Base-by-base conservation (phyloP, 805 yeast species). In the Lipomyces lipofer region DNA sequence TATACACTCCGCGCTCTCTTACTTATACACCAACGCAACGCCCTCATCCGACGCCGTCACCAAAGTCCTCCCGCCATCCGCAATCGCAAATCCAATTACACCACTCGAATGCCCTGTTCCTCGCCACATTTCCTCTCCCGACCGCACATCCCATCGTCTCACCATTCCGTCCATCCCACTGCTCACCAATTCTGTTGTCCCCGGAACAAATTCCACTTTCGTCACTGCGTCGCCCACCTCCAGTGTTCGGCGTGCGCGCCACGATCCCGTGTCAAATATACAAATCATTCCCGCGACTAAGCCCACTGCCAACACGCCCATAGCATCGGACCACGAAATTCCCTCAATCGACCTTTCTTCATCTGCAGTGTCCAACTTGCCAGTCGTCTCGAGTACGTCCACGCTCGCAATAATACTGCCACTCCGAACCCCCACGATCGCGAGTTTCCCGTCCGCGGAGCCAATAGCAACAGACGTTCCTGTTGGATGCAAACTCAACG, bases 41-140 rank as follows among this genome's bases (percentile, higher is more conserved):
- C 96, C 96, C 71, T 94, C 99, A 69, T 94, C 99, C 60, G 97
- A 97, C 12, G 97, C 99, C 19, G 97, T 88, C 33, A 90, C 78
- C 43, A 94, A 66, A 68, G 84, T 83, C 48, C 78, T 77, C 25
- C 89, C 92, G 43, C 79, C 73, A 38, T 81, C 83, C 24, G 59
- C 43, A 40, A 85, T 67, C 17, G 85, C 83, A 67, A 94, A 92
- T 65, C 89, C 97, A 60, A 94, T 77, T 17, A 94, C 84, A 59
- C 98, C 98, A 86, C 88, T 87, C 71, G 86, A 86, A 70, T 94
- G 99, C 21, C 99, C 99, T 38, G 82, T 82, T 60, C 95, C 94
- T 30, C 78, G 85, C 73, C 85, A 86, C 54, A 85, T 71, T 65
- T 81, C 84, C 56, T 79, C 82, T 54, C 96, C 96, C 2, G 90